Base-by-base conservation (phyloP, 768 basidiomycete species). In the Leucocoprinus birnbaumii region DNA sequence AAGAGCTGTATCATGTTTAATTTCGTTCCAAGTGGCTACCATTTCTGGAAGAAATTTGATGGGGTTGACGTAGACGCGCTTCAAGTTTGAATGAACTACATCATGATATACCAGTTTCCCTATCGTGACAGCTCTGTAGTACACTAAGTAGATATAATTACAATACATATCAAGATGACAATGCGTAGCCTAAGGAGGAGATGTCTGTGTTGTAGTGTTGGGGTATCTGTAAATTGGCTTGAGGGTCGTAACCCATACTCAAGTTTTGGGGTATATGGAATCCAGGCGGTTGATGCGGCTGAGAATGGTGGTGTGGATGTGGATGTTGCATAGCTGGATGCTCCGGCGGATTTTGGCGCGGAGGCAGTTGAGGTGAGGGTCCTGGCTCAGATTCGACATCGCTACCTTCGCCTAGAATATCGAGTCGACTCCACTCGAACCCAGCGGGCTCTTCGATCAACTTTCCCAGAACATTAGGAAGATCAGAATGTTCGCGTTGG, bases 331-430 rank as follows among this genome's bases (percentile, higher is more conserved):
- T 48, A 21, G 44, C 35, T 9, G 27, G 18, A 55, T 52, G 58
- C 50, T 19, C 40, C 9, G 22, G 48, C 13, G 38, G 38, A 25
- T 35, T 49, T 26, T 49, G 54, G 34, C 40, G 13, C 19, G 48
- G 53, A 35, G 41, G 49, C 52, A 65, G 63, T 24, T 46, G 55
- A 40, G 38, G 16, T 38, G 38, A 38, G n/a, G 38, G 38, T 38
- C 45, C 51, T 48, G 64, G 62, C 25, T 68, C 66, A 3, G 62
- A 65, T 37, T 73, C 73, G 24, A 73, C 73, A 16, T 79, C 83
- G 46, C 79, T 85, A 55, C 81, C 87, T 19, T 73, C 77, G 13
- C 86, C 87, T 34, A 89, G 73, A 5, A 66, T 68, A 41, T 69
- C 66, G 54, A 82, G 79, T 13, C 68, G 59, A 22, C 61, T 65